These are phyloP conservation scores for Lentinula edodes DNA, from an alignment of 768 basidiomycete species.

Conservation along the genomic window DNA sequence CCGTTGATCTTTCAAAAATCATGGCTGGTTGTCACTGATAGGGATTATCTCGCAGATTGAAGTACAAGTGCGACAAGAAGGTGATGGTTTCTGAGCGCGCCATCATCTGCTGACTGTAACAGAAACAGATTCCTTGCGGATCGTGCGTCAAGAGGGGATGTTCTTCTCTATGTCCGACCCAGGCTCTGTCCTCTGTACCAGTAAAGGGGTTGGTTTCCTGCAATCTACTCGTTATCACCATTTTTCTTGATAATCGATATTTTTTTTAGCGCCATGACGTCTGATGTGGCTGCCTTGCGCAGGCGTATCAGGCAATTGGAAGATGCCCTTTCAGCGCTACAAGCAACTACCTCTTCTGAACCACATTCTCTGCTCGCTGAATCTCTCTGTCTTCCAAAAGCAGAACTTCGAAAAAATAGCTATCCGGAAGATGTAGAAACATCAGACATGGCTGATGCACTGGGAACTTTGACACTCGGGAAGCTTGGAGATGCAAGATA, in stretches of 20 bases:
- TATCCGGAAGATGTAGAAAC: neutral
- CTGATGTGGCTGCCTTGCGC: too few relatives aligned
- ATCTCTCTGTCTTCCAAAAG: conserved; percentile 11
- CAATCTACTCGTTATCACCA: too few relatives aligned
- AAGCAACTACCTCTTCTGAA: conserved; percentile 48
- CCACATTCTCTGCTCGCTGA: conserved; percentile 48
- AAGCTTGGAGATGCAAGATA: conserved; percentile 3
- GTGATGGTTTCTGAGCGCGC: neutral
- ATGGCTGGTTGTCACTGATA: neutral
- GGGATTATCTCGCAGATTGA: conserved; percentile 10
- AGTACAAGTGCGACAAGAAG: conserved; percentile 48
- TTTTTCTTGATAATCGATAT: too few relatives aligned
- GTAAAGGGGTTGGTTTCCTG: too few relatives aligned
- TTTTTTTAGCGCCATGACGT: too few relatives aligned
- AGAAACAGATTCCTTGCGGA: conserved; percentile 33
- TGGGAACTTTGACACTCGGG: conserved; percentile 1
- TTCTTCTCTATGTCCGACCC: too few relatives aligned
- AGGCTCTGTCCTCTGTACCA: conserved; percentile 21
- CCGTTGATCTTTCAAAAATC: conserved; percentile 9
- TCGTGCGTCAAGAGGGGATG: conserved; percentile 47
- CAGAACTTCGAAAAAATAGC: neutral
- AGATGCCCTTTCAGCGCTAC: conserved; percentile 59
- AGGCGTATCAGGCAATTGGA: too few relatives aligned
- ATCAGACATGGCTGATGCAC: neutral
- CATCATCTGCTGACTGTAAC: neutral